Evolutionary conservation across 768 basidiomycete species (phyloP), one percentile per base, ranked within the genome.

Genomic region (Boletus rubroflammeus): DNA sequence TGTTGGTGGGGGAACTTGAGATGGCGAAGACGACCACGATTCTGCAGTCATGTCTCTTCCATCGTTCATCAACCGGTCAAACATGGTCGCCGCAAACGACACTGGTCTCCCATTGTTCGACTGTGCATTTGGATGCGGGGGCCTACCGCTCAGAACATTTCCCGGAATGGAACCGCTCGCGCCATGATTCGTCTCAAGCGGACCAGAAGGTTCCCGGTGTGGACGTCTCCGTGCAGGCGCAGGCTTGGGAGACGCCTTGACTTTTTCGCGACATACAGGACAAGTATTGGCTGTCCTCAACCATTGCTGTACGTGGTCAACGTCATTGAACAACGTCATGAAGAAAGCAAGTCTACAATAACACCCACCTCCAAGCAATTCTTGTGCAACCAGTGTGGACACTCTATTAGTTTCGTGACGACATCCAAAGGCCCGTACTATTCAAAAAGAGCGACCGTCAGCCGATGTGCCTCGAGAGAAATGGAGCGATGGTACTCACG

Each of bases 341-440:
- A 48, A 21, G 6, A 36, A 51, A 34, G 39, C 6, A 17, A 26
- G 17, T 28, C 13, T 11, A 4, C 19, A 38, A 55, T 49, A 28
- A 25, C 5, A 45, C 80, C n/a, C 49, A 89, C 89, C 75, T 86
- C 77, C 26, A 93, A 68, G 73, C 90, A 93, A 19, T 75, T 77
- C 63, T 84, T 82, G 67, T 93, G 90, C 59, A 91, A 70, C 88
- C 89, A 93, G 69, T 93, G 90, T 1, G 82, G 70, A 58, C 90
- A 93, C 49, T 83, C 83, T 25, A 78, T 72, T 6, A 90, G 76
- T 59, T 84, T 88, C 51, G 85, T 75, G 9, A 90, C 78, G 3
- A 74, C 61, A 59, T 91, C 90, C n/a, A 69, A 66, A 3, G 78
- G 73, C 49, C 74, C 71, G 58, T 92, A 93, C 90, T 92, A 50